Conservation (phyloP, 768 basidiomycete species). For the Fomitopsis serialis region DNA sequence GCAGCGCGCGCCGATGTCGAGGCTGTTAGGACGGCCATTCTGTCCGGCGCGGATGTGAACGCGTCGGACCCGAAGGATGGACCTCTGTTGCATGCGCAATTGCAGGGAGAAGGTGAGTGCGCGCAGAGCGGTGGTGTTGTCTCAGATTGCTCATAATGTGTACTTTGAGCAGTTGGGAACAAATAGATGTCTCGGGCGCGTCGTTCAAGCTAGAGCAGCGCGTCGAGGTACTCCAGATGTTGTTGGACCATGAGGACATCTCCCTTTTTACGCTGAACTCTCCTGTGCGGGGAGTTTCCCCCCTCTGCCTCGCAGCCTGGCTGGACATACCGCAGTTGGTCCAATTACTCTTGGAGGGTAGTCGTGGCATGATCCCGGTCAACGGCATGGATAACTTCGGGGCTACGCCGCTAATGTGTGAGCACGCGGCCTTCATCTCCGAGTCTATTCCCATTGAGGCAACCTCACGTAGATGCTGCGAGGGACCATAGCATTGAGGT, state of each 20-base stretch:
- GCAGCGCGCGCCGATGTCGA: slow-evolving; percentile 52
- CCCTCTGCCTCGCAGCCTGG: slow-evolving; percentile 77
- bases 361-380: slow-evolving; percentile 57
- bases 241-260: slow-evolving; percentile 51
- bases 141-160: not conserved
- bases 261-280: slow-evolving; percentile 70
- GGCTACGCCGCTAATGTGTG: slow-evolving; percentile 83
- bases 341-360: slow-evolving; percentile 57
- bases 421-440: slow-evolving; percentile 22
- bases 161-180: slow-evolving; percentile 49
- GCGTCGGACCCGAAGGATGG: slow-evolving; percentile 54
- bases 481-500: slow-evolving; percentile 68
- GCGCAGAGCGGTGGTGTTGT: not conserved
- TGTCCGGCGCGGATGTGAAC: slow-evolving; percentile 64
- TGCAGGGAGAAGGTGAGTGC: slow-evolving; percentile 59
- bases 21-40: slow-evolving; percentile 48
- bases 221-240: slow-evolving; percentile 48
- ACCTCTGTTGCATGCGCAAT: slow-evolving; percentile 65
- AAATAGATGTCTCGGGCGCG: slow-evolving; percentile 66
- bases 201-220: slow-evolving; percentile 56
- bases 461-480: slow-evolving; percentile 53
- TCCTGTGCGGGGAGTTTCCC: slow-evolving; percentile 73
- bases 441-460: not conserved
- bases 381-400: slow-evolving; percentile 72
- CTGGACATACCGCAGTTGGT: slow-evolving; percentile 59